These are phyloP conservation scores for Penicillium parvum DNA, from an alignment of 495 filamentous ascomycete species.

Conservation along the genomic window DNA sequence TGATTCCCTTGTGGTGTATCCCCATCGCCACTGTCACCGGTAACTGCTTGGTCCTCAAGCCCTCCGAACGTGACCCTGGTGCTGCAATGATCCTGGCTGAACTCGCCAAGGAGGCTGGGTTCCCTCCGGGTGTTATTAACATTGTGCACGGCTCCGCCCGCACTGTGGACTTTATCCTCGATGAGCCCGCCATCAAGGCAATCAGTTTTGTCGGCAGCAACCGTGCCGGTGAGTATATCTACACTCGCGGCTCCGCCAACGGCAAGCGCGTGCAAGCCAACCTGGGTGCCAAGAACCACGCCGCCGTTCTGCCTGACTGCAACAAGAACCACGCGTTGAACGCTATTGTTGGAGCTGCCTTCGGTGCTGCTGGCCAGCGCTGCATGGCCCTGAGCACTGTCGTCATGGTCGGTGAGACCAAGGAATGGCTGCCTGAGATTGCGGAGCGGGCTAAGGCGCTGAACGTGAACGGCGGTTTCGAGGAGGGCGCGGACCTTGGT, in stretches of 20 bases:
- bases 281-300: conserved; percentile 97
- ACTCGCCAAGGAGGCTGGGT: conserved; percentile 83
- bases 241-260: conserved; percentile 80
- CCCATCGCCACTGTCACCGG: conserved; percentile 92
- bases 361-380: conserved; percentile 93
- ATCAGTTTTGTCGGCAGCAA: conserved; percentile 96
- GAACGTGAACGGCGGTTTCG: conserved; percentile 90
- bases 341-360: conserved; percentile 89
- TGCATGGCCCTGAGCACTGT: conserved; percentile 96
- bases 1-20: conserved; percentile 98
- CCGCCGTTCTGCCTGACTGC: conserved; percentile 88
- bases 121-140: conserved; percentile 92
- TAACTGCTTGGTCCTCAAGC: conserved; percentile 93
- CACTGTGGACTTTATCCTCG: conserved; percentile 96
- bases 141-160: conserved; percentile 86
- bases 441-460: conserved; percentile 89
- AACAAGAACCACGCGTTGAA: conserved; percentile 98
- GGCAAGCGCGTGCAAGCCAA: conserved; percentile 96
- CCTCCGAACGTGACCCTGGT: conserved; percentile 96
- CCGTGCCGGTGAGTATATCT: conserved; percentile 97
- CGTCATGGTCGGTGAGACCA: conserved; percentile 91
- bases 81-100: conserved; percentile 98
- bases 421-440: conserved; percentile 87
- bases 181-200: conserved; percentile 96
- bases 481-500: conserved; percentile 90